Percentiles rank a stretch among this genome's conserved stretches.
Evolutionary conservation across 441 rosid species (phyloP).

Genomic region (Raphanus hybrid): DNA sequence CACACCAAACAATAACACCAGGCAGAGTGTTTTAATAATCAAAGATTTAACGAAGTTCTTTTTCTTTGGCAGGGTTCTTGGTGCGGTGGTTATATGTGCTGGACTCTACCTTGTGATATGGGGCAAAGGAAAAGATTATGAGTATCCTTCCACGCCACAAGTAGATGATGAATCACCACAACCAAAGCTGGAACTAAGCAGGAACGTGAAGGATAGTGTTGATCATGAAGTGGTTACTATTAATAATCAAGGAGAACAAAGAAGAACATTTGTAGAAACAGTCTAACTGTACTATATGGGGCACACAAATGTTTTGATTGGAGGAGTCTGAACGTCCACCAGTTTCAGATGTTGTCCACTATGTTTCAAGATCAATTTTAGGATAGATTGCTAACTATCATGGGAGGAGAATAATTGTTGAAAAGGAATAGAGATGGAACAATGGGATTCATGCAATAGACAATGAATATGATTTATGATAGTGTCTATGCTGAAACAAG

Average conservation of each 20-base stretch:
- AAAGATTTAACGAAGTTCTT: not conserved
- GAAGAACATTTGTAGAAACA: constrained; percentile 31
- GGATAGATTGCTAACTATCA: constrained; percentile 31
- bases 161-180: constrained; percentile 35
- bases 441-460: constrained; percentile 15
- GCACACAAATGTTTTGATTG: constrained; percentile 7
- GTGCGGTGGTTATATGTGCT: constrained; percentile 74
- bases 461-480: not conserved
- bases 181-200: constrained; percentile 38
- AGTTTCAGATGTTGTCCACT: constrained; percentile 9
- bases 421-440: constrained; percentile 9
- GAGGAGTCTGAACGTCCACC: constrained; percentile 1
- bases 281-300: constrained; percentile 12
- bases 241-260: constrained; percentile 27
- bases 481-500: not conserved
- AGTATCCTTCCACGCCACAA: constrained; percentile 25
- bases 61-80: constrained; percentile 65
- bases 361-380: constrained; percentile 24
- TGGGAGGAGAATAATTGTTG: constrained; percentile 16
- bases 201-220: constrained; percentile 21
- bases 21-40: not conserved
- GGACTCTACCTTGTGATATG: constrained; percentile 83
- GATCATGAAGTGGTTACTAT: constrained; percentile 46
- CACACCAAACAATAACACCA: not conserved
- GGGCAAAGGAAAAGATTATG: constrained; percentile 81